These are phyloP conservation scores for Claviceps digitariae DNA, from an alignment of 2,329 filamentous ascomycete genomes.

Conservation along the genomic window DNA sequence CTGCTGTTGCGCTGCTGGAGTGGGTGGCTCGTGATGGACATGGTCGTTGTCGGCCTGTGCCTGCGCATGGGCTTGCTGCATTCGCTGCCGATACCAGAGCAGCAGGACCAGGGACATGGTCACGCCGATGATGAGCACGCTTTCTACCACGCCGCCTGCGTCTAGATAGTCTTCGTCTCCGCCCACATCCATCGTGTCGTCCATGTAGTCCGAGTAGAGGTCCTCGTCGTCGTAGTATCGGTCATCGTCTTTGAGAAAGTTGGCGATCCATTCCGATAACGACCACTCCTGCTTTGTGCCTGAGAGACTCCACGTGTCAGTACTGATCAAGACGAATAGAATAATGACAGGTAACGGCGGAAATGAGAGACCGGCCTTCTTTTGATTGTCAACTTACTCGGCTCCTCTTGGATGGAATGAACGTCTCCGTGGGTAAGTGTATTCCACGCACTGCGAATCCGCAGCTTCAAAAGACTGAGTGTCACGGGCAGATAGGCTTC, in stretches of 20 bases:
- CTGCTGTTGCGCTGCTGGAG: constrained; percentile 4
- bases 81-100: constrained; percentile 66
- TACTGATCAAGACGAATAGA: not conserved
- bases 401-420: constrained; percentile 84
- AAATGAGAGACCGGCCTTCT: too few species aligned
- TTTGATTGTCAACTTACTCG: constrained; percentile 48
- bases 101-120: constrained; percentile 62
- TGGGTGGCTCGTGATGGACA: constrained; percentile 9
- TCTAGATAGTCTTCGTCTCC: constrained; percentile 47
- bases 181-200: constrained; percentile 37
- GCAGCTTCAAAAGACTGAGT: constrained; percentile 72
- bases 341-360: not conserved
- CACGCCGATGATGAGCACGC: constrained; percentile 67
- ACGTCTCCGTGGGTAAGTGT: constrained; percentile 79
- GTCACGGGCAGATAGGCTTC: constrained; percentile 93
- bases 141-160: constrained; percentile 73
- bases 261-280: constrained; percentile 71
- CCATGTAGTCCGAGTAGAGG: constrained; percentile 35
- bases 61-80: constrained; percentile 41
- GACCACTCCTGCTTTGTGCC: constrained; percentile 61
- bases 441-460: constrained; percentile 86
- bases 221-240: constrained; percentile 48
- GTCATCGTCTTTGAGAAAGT: constrained; percentile 64
- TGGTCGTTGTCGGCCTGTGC: constrained; percentile 15
- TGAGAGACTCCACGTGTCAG: constrained; percentile 18